Percentiles rank a stretch among this genome's conserved stretches.
These are phyloP conservation scores for Musa schizocarpa DNA, from an alignment of 176 grass and related monocot species.

Conservation along the genomic window DNA sequence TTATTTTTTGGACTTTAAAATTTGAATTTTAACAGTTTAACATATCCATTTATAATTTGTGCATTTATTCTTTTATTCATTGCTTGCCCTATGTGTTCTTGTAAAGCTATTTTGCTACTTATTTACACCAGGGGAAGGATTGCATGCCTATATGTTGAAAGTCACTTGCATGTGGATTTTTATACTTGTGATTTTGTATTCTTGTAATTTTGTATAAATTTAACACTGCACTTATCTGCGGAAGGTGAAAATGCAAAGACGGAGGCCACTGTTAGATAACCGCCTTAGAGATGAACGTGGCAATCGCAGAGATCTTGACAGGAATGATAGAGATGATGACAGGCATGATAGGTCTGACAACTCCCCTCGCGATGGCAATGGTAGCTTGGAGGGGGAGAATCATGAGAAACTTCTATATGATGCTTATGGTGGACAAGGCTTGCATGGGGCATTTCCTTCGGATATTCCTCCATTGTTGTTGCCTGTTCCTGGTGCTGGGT, in stretches of 20 bases:
- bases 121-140: too few relatives aligned
- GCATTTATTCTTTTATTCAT: too few relatives aligned
- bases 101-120: too few relatives aligned
- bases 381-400: conserved; percentile 30
- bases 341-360: conserved; percentile 55
- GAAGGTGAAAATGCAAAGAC: conserved; percentile 54
- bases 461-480: conserved; percentile 90
- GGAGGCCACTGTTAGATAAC: conserved; percentile 42
- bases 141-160: too few relatives aligned
- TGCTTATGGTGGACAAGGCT: conserved; percentile 46
- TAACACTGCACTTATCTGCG: conserved; percentile 17
- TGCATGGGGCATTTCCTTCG: conserved; percentile 48
- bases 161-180: neutral
- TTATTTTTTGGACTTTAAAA: too few relatives aligned
- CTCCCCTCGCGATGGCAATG: conserved; percentile 46
- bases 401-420: conserved; percentile 78
- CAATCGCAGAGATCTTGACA: conserved; percentile 57
- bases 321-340: conserved; percentile 53
- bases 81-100: too few relatives aligned
- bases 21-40: too few relatives aligned
- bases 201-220: conserved; percentile 13
- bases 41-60: too few relatives aligned
- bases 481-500: conserved; percentile 97
- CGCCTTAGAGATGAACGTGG: conserved; percentile 68
- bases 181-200: too few relatives aligned